Percentiles rank a stretch among this genome's conserved stretches.
phyloP scores from a whole-genome alignment of 176 grass and related monocot species.

The Phragmites australis region DNA sequence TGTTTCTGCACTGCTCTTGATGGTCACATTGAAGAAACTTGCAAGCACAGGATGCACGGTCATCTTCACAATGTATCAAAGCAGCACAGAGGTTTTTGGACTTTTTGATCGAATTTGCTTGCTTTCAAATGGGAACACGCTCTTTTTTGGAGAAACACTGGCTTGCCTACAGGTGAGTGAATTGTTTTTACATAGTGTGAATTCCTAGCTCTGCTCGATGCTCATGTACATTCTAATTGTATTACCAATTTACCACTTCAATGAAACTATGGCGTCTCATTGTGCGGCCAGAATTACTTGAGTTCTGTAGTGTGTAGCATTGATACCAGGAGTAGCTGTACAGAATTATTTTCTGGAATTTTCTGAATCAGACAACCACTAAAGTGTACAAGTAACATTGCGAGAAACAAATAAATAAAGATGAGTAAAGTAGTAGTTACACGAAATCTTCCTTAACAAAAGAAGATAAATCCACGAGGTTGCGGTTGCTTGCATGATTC shows the following conservation, averaged over 20 bases:
- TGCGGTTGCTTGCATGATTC: neutral
- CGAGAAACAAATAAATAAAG: neutral
- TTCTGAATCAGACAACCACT: neutral
- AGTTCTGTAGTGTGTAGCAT: neutral
- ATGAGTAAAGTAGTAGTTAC: neutral
- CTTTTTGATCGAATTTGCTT: conserved; percentile 96
- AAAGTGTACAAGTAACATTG: neutral
- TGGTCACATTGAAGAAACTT: conserved; percentile 97
- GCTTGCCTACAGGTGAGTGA: conserved; percentile 86
- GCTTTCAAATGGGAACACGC: conserved; percentile 93
- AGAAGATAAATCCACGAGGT: neutral
- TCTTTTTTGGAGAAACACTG: conserved; percentile 96
- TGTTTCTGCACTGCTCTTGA: conserved; percentile 92
- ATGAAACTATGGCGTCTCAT: neutral
- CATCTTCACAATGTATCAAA: conserved; percentile 99
- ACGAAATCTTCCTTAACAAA: neutral
- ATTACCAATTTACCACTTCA: neutral
- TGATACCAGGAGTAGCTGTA: neutral
- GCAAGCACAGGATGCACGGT: conserved; percentile 97
- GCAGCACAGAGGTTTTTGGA: conserved; percentile 97
- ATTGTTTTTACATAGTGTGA: neutral
- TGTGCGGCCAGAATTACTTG: neutral
- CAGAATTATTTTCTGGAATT: neutral
- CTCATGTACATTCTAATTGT: neutral
- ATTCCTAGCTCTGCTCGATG: neutral